A percentile compares a stretch with the other conserved stretches of the same genome.
phyloP scores from a whole-genome alignment of 164 flowering plant species.

The Sextonia rubra region DNA sequence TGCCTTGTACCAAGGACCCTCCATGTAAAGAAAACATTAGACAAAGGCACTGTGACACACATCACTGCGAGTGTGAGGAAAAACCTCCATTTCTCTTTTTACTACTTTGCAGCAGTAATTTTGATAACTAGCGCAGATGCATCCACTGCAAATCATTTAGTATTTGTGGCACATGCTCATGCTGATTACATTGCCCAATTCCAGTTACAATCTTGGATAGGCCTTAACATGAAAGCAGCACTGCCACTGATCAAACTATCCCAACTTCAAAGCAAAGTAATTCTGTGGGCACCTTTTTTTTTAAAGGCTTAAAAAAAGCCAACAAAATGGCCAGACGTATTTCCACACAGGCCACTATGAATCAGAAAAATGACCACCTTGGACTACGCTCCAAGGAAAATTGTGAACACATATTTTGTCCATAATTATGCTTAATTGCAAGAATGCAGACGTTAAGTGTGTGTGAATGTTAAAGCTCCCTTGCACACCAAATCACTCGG shows the following conservation, averaged over 20 bases:
- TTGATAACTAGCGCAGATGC: background rate
- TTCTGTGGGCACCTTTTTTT: background rate
- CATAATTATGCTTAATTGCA: no score
- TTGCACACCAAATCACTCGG: no score
- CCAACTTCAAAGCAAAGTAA: background rate
- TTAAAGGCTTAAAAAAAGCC: no score
- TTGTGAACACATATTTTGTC: no score
- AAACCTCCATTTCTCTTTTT: no score
- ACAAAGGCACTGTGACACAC: background rate
- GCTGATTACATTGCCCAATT: background rate
- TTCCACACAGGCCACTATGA: no score
- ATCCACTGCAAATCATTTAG: background rate
- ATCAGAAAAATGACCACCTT: no score
- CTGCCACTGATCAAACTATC: background rate
- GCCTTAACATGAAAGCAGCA: background rate
- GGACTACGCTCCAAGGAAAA: no score
- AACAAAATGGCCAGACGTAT: no score
- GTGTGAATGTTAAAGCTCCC: no score
- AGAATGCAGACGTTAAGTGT: no score
- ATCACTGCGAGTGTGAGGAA: background rate
- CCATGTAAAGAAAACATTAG: background rate
- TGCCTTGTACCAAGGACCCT: background rate
- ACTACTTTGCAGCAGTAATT: background rate
- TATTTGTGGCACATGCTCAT: background rate
- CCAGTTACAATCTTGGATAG: background rate